Conservation (phyloP, 805 yeast species). For the Debaryomyces prosopidis region DNA sequence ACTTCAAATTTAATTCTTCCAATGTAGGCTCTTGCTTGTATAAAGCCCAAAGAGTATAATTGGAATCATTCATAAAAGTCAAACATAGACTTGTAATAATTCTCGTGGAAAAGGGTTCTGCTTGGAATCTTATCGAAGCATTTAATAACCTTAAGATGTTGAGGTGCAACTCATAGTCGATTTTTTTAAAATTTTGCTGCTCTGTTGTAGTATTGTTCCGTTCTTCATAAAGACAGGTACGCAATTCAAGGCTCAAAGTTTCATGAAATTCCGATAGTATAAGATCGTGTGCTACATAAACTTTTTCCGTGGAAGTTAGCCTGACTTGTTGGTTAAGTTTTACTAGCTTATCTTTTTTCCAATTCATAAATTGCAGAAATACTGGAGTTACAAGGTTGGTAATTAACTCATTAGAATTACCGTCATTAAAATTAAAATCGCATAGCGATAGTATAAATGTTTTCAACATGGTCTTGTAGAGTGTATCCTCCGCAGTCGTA, state of each 20-base stretch:
- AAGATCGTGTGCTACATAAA: neutral
- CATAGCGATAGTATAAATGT: slow-evolving; percentile 13
- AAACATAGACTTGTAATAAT: slow-evolving; percentile 4
- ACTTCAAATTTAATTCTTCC: neutral
- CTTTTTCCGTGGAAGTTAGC: neutral
- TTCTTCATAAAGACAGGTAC: slow-evolving; percentile 9
- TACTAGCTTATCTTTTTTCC: neutral
- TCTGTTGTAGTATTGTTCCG: neutral
- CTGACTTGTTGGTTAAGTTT: neutral
- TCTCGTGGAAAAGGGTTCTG: neutral
- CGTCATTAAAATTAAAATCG: slow-evolving; percentile 26
- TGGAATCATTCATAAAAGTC: neutral
- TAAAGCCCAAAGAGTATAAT: neutral
- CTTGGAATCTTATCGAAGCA: neutral
- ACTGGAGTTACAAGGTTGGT: slow-evolving; percentile 8
- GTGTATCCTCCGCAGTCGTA: neutral
- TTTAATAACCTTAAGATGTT: slow-evolving; percentile 16
- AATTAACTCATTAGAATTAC: neutral
- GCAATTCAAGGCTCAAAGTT: neutral
- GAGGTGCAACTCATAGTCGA: slow-evolving; percentile 21
- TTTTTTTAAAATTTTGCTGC: slow-evolving; percentile 3
- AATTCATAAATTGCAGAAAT: slow-evolving; percentile 8
- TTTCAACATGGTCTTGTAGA: slow-evolving; percentile 2
- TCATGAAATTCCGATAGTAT: slow-evolving; percentile 3
- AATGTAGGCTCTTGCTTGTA: neutral